Evolutionary conservation across 1,284 basidiomycete species (phyloP), one percentile per base, ranked within the genome.

Genomic region (Moesziomyces globuligerus): DNA sequence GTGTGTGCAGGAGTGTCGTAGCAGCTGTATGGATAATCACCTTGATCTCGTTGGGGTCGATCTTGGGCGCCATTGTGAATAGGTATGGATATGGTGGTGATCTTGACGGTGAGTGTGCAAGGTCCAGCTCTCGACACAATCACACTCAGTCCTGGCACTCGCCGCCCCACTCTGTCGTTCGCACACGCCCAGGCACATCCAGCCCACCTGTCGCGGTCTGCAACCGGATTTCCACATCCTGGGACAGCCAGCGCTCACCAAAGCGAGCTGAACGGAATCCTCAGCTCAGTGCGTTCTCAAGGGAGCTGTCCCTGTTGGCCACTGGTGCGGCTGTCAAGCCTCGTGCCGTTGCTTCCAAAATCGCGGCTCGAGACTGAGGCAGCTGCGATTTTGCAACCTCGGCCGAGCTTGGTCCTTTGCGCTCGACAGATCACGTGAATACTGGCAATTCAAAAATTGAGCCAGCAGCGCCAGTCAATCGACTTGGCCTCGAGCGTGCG

Each of bases 31-130:
- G 21, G 46, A 57, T 61, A 75, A 62, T 58, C 45, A 75, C 72
- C 86, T 96, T 97, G 81, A 94, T 87, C 86, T 95, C 94, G 85
- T 87, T 91, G 75, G 93, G 93, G 87, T 94, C 91, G 75, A 84
- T 80, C 77, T 81, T 80, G 54, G 79, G 79, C 54, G 79, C 79
- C 78, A 79, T 81, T 65, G 74, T 72, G 56, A 62, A 55, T 50
- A 61, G 49, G 53, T 60, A 47, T 60, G 40, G 51, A 59, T 50
- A 57, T 44, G 55, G 66, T 64, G 65, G 57, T 62, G 57, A 65
- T 69, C 62, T 60, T 26, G 53, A 59, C 56, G 69, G 45, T 51
- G 65, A 52, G 54, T 50, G 38, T 15, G 56, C 39, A 43, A 38
- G 26, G 48, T n/a, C n/a, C 42, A 34, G 24, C 18, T 6, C 4